Conservation (phyloP, 768 basidiomycete genomes). For the Mycena haematopus region DNA sequence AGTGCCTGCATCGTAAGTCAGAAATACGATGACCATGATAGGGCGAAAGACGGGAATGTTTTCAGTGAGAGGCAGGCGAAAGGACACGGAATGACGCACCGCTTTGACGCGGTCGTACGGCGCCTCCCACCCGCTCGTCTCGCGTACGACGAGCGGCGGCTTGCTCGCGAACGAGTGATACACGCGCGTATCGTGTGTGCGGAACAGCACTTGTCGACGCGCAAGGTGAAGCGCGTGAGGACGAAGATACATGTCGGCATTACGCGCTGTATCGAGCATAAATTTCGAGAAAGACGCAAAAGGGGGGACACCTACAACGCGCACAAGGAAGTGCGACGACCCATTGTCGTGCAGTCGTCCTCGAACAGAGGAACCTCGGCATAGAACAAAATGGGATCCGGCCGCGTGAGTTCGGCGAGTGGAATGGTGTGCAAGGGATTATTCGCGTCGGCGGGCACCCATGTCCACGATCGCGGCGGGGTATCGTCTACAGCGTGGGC, state of each 20-base stretch:
- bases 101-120: conserved; percentile 81
- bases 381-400: conserved; percentile 97
- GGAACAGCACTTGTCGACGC: conserved; percentile 96
- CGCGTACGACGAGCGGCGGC: conserved; percentile 73
- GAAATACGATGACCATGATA: too few species aligned
- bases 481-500: conserved; percentile 3
- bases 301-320: conserved; percentile 72
- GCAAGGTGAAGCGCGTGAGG: conserved; percentile 87
- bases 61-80: neutral
- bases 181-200: conserved; percentile 86
- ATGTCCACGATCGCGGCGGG: conserved; percentile 35
- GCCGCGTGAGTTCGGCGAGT: conserved; percentile 81
- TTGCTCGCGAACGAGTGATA: conserved; percentile 80
- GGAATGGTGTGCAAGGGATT: conserved; percentile 75
- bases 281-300: conserved; percentile 8
- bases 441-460: conserved; percentile 63
- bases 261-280: conserved; percentile 69
- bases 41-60: too few species aligned
- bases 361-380: conserved; percentile 95
- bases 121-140: conserved; percentile 91
- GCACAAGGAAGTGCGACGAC: conserved; percentile 79
- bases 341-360: conserved; percentile 99
- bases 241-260: conserved; percentile 97
- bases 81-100: conserved; percentile 52
- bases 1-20: conserved; percentile 54